These are phyloP conservation scores for Singerocomus inundabilis DNA, from an alignment of 1,284 basidiomycete genomes.

Conservation along the genomic window DNA sequence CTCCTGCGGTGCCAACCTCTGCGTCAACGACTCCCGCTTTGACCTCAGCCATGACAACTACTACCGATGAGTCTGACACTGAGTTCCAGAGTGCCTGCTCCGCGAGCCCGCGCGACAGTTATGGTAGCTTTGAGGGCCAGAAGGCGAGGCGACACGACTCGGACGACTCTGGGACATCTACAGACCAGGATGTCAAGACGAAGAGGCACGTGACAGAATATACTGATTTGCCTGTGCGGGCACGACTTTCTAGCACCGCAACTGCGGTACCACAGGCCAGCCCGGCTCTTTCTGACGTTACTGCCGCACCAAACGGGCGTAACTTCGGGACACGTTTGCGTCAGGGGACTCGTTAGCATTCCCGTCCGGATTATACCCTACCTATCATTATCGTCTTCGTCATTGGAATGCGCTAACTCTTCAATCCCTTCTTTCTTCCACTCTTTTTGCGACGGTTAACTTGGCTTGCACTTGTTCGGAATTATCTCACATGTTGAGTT, in stretches of 20 bases:
- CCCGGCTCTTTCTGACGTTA: conserved; percentile 41
- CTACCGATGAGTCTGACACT: conserved; percentile 77
- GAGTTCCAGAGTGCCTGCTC: conserved; percentile 85
- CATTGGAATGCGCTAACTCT: conserved; percentile 17
- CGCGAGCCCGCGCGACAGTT: conserved; percentile 64
- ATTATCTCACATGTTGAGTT: conserved; percentile 21
- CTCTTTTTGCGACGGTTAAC: conserved; percentile 22
- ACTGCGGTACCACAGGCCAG: conserved; percentile 41
- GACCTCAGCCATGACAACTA: conserved; percentile 41
- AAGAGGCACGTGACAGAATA: conserved; percentile 33
- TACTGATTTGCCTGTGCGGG: conserved; percentile 33
- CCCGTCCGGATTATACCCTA: conserved; percentile 29
- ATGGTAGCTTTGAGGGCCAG: conserved; percentile 40
- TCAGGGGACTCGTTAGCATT: conserved; percentile 18
- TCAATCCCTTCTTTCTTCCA: conserved; percentile 17
- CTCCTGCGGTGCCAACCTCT: conserved; percentile 28
- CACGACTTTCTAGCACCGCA: conserved; percentile 47
- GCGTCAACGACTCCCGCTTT: conserved; percentile 42
- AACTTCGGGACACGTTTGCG: conserved; percentile 22
- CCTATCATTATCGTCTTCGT: conserved; percentile 21
- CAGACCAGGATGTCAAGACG: conserved; percentile 27
- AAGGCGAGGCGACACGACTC: conserved; percentile 29
- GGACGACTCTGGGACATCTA: conserved; percentile 35
- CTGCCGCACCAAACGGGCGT: conserved; percentile 32
- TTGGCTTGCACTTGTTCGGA: conserved; percentile 30